Base-by-base conservation (phyloP, 306 rosid species). In the Hylodesmum podocarpum region DNA sequence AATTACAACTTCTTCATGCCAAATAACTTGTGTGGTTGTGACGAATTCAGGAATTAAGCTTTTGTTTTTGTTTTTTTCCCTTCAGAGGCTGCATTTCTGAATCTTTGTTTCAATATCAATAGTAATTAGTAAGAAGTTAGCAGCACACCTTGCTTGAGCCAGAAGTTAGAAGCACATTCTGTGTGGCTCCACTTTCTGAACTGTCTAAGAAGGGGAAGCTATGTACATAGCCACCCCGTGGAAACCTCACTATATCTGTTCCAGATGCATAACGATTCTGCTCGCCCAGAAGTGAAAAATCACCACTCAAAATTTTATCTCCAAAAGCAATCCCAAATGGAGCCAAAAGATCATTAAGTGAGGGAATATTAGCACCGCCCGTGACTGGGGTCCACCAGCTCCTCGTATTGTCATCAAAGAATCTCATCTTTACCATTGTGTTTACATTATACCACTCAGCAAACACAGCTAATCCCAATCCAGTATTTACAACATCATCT, bases 361-460 rank as follows among this genome's bases (percentile, higher is more conserved):
- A 97, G 44, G 97, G 97, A 87, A 90, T 63, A 88, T 95, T 95
- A 76, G 97, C 89, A 13, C 97, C 99, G 76, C 97, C 99, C 27
- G 99, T 95, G 55, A 89, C 96, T 11, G 99, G 97, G 77, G 97
- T 95, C 99, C 99, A 95, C 99, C 99, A 95, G 80, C 99, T 92
- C 70, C 99, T 84, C 1, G 99, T 92, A 83, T 95, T 92, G 68
- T 95, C 97, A 74, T 95, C 99, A 75, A 95, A 95, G 78, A 95
- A 92, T 81, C 95, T 88, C 98, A 95, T 95, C 83, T 92, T 92
- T 73, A 95, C 96, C 98, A 95, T 95, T 9, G 97, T 88, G 73
- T 95, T 97, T 46, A 92, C 96, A 76, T 95, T 95, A 85, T 95
- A 95, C 97, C 98, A 95, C 85, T 95, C 98, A 21, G 97, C 89